Evolutionary conservation across 345 rosid species (phyloP).

Genomic region (Geranium brycei): DNA sequence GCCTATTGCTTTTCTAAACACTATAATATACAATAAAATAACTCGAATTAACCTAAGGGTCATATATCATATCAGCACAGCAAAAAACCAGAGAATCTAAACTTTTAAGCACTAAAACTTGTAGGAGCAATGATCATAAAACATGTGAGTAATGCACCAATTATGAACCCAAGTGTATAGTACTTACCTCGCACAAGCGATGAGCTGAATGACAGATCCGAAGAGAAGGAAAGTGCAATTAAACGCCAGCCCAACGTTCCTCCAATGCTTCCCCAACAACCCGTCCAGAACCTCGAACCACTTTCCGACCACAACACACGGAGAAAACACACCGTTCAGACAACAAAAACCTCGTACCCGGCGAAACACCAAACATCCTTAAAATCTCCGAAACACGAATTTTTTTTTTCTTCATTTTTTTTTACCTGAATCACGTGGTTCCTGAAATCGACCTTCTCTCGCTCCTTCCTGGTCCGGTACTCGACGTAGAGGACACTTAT

Average conservation of each 20-base stretch:
- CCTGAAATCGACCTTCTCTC: conserved; percentile 93
- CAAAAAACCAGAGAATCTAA: too few species aligned
- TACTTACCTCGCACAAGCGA: conserved; percentile 94
- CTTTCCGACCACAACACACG: conserved; percentile 8
- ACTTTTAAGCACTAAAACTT: too few species aligned
- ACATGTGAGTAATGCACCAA: neutral
- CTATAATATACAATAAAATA: too few species aligned
- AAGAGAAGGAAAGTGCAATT: conserved; percentile 98
- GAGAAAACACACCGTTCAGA: too few species aligned
- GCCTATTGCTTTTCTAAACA: too few species aligned
- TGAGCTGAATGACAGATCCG: conserved; percentile 99
- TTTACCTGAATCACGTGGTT: conserved; percentile 93
- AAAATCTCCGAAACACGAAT: too few species aligned
- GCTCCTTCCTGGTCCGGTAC: conserved; percentile 88
- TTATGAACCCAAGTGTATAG: too few species aligned
- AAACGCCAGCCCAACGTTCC: conserved; percentile 97
- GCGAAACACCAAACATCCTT: too few species aligned
- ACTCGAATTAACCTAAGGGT: too few species aligned
- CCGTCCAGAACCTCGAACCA: conserved; percentile 99
- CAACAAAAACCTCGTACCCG: neutral
- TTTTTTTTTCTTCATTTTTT: too few species aligned
- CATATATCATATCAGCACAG: too few species aligned
- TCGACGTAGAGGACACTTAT: conserved; percentile 89
- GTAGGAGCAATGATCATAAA: neutral
- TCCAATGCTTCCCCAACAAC: conserved; percentile 91